Conservation (phyloP, 768 basidiomycete species). For the Tephrocybe sp. region DNA sequence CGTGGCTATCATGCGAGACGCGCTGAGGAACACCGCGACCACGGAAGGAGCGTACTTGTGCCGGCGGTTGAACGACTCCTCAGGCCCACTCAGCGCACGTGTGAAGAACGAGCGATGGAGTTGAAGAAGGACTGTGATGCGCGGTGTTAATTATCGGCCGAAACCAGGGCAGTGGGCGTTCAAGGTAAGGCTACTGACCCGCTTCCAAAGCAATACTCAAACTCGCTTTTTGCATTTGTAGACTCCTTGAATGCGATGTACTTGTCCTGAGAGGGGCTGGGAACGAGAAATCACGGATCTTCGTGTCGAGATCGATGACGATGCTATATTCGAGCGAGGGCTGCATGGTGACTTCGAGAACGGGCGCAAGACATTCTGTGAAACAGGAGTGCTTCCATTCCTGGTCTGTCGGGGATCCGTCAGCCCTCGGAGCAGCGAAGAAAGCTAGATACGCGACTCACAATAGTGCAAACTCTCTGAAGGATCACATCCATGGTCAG, state of each 20-base stretch:
- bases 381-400: constrained; percentile 74
- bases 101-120: constrained; percentile 71
- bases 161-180: neutral
- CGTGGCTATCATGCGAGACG: constrained; percentile 62
- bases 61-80: constrained; percentile 57
- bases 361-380: constrained; percentile 57
- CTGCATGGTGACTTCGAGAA: constrained; percentile 57
- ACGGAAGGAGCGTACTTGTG: constrained; percentile 72
- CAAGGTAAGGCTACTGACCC: constrained; percentile 40
- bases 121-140: constrained; percentile 60
- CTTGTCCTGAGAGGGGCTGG: constrained; percentile 45
- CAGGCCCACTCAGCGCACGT: constrained; percentile 56
- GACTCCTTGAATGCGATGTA: constrained; percentile 39
- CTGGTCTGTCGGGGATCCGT: constrained; percentile 45
- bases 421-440: neutral
- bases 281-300: constrained; percentile 61
- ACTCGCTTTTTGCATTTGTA: constrained; percentile 61
- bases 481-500: constrained; percentile 36
- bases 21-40: constrained; percentile 65
- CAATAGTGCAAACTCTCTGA: constrained; percentile 43
- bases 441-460: constrained; percentile 20
- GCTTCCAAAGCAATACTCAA: constrained; percentile 61
- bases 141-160: no score
- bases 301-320: constrained; percentile 56
- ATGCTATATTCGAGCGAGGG: constrained; percentile 49